Evolutionary conservation across 2,329 filamentous ascomycete genomes (phyloP), one percentile per base, ranked within the genome.

Genomic region (Fusarium fracticaudum): DNA sequence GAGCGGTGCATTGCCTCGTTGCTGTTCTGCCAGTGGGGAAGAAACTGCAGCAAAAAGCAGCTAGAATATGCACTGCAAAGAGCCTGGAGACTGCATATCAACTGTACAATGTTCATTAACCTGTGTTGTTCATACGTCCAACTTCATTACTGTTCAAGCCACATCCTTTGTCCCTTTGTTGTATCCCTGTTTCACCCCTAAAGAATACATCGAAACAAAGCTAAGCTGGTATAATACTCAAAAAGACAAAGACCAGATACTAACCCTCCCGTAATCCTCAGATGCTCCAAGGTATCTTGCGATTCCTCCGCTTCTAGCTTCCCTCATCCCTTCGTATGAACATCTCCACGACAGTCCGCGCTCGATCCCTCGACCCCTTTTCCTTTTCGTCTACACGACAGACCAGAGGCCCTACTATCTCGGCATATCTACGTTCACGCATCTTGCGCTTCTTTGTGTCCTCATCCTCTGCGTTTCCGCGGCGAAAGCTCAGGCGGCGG

Each of bases 271-370:
- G 35, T 50, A 26, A 24, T 40, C 47, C 41, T 78, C 68, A 77
- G 35, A 67, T 60, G 45, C 67, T 77, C 50, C 66, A 40, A 50
- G 57, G 59, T 45, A 55, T 71, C 76, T 70, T 72, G 55, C 59
- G 54, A 60, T 64, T 45, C 60, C 51, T 57, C 29, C 44, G 74
- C 73, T 73, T 75, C 80, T 83, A 83, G 73, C 76, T 79, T 20
- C 67, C 77, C 43, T 79, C 75, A 54, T 83, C 82, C 50, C 78
- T 77, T 64, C 80, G 78, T 62, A 85, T 62, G 70, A 97, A 97
- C 35, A 94, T 84, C 79, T 95, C 93, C 37, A 97, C 80, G 18
- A 95, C 83, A 15, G 87, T 87, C 64, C 87, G 86, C 84, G 91
- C 92, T 79, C 89, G 89, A 65, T 93, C 93, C 72, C 91, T 90